Conservation (phyloP, 2,329 filamentous ascomycete species). For the Cladosporium sp. region DNA sequence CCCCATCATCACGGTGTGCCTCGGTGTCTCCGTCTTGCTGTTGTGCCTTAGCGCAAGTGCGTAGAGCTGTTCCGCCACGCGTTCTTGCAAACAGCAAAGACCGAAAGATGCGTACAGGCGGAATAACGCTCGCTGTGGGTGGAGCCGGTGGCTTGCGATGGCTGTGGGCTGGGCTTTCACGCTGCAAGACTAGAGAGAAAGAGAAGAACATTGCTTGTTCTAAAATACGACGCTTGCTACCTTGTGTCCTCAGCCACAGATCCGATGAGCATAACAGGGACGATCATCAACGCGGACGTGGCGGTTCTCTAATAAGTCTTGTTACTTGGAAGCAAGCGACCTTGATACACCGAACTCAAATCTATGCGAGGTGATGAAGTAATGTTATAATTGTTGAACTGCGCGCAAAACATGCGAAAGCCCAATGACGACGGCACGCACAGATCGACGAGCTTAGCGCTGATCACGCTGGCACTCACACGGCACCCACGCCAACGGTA, state of each 20-base stretch:
- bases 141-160: background rate
- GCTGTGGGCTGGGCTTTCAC: background rate
- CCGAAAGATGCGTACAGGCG: too few relatives aligned
- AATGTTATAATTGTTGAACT: background rate
- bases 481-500: background rate
- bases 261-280: background rate
- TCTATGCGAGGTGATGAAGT: background rate
- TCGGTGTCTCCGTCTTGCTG: background rate
- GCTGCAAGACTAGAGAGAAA: background rate
- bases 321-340: background rate
- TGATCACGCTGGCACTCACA: background rate
- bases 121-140: background rate
- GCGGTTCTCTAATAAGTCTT: background rate
- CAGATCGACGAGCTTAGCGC: background rate
- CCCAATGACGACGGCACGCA: slow-evolving; percentile 1
- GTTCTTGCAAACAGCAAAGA: background rate
- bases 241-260: background rate
- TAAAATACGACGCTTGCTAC: background rate
- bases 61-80: background rate
- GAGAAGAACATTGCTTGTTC: background rate
- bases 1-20: background rate
- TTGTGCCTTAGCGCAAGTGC: background rate
- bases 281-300: background rate
- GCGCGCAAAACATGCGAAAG: background rate
- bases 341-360: too few relatives aligned